Evolutionary conservation across 2,329 filamentous ascomycete species (phyloP).

Genomic region (Mycosphaerella arachidis): DNA sequence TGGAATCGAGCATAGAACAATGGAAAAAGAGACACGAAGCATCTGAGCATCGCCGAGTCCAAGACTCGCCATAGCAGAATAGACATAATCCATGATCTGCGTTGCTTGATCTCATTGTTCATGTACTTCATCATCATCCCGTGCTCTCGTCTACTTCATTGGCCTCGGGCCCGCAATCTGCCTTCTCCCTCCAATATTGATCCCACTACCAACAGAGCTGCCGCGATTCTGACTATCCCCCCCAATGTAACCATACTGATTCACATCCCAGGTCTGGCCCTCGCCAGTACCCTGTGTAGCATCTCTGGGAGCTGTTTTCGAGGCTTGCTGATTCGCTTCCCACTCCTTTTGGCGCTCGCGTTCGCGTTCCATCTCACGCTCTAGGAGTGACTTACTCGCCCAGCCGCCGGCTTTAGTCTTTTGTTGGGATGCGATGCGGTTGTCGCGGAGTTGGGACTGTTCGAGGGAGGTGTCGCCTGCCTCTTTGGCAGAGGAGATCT

Average conservation of each 20-base stretch:
- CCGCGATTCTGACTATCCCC: constrained; percentile 68
- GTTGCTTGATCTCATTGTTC: not conserved
- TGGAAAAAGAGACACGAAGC: not conserved
- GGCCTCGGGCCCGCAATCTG: constrained; percentile 77
- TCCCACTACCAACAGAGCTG: constrained; percentile 57
- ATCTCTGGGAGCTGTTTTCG: constrained; percentile 52
- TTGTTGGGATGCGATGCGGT: constrained; percentile 54
- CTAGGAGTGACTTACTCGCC: constrained; percentile 66
- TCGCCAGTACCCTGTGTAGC: constrained; percentile 60
- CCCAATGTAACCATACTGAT: constrained; percentile 71
- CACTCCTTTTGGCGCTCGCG: constrained; percentile 72
- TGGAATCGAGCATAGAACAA: not conserved
- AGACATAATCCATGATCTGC: not conserved
- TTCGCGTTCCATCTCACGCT: constrained; percentile 77
- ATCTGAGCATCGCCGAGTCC: not conserved
- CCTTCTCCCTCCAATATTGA: constrained; percentile 61
- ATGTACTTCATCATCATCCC: not conserved
- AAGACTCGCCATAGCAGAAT: not conserved
- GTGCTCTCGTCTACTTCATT: constrained; percentile 40
- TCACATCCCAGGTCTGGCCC: constrained; percentile 71
- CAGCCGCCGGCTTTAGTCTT: constrained; percentile 60
- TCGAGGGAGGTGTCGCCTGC: constrained; percentile 31
- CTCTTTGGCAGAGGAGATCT: constrained; percentile 47
- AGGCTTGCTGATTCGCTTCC: constrained; percentile 69
- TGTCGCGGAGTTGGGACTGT: constrained; percentile 58